Base-by-base conservation (phyloP, 345 rosid genomes). In the Brassica rapa region DNA sequence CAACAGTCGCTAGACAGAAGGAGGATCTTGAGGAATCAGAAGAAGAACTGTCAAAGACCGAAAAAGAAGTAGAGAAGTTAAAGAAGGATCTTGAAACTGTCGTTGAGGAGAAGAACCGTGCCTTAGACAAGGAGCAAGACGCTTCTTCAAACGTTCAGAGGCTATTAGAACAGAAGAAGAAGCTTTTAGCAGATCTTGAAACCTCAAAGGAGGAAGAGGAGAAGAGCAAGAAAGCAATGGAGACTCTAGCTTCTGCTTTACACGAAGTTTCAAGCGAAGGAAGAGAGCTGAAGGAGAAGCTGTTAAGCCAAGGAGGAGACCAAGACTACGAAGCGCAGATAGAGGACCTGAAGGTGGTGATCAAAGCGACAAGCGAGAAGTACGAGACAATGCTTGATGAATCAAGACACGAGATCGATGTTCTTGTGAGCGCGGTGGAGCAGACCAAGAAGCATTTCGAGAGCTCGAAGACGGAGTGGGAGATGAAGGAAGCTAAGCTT, bases 181-280 rank as follows among this genome's bases (percentile, higher is more conserved):
- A 86, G 61, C 93, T 91, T 29, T 85, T 91, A 39, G 82, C 85
- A 46, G 94, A 95, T 29, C 72, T 93, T 74, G 91, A 91, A 78
- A 87, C 65, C 73, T 86, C 93, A 27, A 87, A 83, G 82, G 91
- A 88, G 16, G 98, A 93, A 86, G 98, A 93, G 69, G 96, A 91
- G 83, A 95, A 88, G 90, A 90, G 93, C 89, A 93, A 95, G 86
- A 90, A 90, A 86, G 99, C 98, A 43, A 93, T 91, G 94, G 99
- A 95, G 84, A 95, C 89, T 67, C 87, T 95, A 76, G 97, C 99
- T 74, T 91, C 96, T 2, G 98, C 99, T 12, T 86, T 95, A 30
- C 99, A 93, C 59, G 99, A 95, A 86, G 97, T 90, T 25, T 93
- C 98, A 0, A 85, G 87, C 11, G 99, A 95, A 86, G 97, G 92